Evolutionary conservation across 2,329 filamentous ascomycete species (phyloP).

Genomic region (Pestalotiopsis sp.): DNA sequence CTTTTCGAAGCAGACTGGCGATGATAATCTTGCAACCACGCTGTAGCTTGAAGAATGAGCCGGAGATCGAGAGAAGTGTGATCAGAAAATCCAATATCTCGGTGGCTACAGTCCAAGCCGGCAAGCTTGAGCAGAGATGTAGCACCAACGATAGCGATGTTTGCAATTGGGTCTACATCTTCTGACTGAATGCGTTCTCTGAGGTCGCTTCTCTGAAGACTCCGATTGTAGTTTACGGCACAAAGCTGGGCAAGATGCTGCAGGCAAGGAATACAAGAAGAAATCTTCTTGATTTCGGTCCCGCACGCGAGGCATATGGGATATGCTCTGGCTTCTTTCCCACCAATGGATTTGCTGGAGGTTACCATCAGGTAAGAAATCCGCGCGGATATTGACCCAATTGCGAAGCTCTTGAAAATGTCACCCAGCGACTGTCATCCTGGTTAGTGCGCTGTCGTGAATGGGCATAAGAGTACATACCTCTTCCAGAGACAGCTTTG

Average conservation of each 20-base stretch:
- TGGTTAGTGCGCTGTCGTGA: not conserved
- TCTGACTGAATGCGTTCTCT: constrained; percentile 15
- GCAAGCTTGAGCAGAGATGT: constrained; percentile 31
- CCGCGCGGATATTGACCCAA: constrained; percentile 11
- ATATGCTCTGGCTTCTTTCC: not conserved
- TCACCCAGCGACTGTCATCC: constrained; percentile 1
- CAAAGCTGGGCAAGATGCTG: constrained; percentile 22
- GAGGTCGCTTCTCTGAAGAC: constrained; percentile 19
- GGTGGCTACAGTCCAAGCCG: constrained; percentile 12
- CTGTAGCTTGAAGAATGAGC: constrained; percentile 49
- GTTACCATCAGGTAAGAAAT: constrained; percentile 16
- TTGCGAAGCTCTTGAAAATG: constrained; percentile 12
- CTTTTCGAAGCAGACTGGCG: constrained; percentile 42
- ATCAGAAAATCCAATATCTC: constrained; percentile 19
- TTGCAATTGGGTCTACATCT: constrained; percentile 26
- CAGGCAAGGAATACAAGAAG: constrained; percentile 27
- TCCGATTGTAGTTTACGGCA: constrained; percentile 22
- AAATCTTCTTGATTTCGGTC: not conserved
- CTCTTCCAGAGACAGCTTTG: constrained; percentile 30
- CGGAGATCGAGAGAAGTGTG: constrained; percentile 27
- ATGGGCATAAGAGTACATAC: constrained; percentile 23
- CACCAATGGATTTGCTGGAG: not conserved
- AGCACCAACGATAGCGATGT: constrained; percentile 28
- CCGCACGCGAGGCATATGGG: constrained; percentile 11
- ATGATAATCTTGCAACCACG: constrained; percentile 49